Conservation (phyloP, 352 stramenopile genomes). For the Phytophthora sp. region DNA sequence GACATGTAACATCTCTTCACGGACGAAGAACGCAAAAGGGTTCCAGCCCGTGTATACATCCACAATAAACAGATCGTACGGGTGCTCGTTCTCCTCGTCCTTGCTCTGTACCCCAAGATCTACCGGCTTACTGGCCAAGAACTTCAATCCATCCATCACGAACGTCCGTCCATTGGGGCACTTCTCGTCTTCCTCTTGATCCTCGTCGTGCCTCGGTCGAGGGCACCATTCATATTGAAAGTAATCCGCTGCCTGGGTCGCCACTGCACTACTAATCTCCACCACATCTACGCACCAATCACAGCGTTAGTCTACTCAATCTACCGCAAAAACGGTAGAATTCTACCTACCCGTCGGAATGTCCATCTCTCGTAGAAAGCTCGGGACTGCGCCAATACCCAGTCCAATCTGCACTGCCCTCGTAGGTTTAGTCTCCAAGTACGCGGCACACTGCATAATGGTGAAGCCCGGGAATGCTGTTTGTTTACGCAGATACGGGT, state of each 20-base stretch:
- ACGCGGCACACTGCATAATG: slow-evolving; percentile 79
- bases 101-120: slow-evolving; percentile 17
- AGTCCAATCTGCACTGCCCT: slow-evolving; percentile 70
- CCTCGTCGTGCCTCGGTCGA: slow-evolving; percentile 33
- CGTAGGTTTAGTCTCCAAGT: slow-evolving; percentile 51
- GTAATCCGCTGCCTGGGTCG: slow-evolving; percentile 64
- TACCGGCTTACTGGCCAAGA: slow-evolving; percentile 48
- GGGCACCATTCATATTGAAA: slow-evolving; percentile 76
- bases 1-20: slow-evolving; percentile 59
- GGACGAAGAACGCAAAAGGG: slow-evolving; percentile 70
- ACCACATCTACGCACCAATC: slow-evolving; percentile 81
- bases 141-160: slow-evolving; percentile 70
- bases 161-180: slow-evolving; percentile 64
- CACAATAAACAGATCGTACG: slow-evolving; percentile 69
- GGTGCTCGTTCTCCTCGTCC: slow-evolving; percentile 14
- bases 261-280: slow-evolving; percentile 75
- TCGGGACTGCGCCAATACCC: slow-evolving; percentile 74
- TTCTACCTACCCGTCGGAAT: slow-evolving; percentile 56
- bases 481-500: slow-evolving; percentile 60
- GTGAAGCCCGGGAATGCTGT: slow-evolving; percentile 80
- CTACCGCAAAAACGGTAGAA: background rate
- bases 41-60: slow-evolving; percentile 81
- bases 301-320: background rate
- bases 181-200: slow-evolving; percentile 10
- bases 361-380: slow-evolving; percentile 59